phyloP scores from a whole-genome alignment of 2,329 filamentous ascomycete species.

The Torrubiella hemipterigena region DNA sequence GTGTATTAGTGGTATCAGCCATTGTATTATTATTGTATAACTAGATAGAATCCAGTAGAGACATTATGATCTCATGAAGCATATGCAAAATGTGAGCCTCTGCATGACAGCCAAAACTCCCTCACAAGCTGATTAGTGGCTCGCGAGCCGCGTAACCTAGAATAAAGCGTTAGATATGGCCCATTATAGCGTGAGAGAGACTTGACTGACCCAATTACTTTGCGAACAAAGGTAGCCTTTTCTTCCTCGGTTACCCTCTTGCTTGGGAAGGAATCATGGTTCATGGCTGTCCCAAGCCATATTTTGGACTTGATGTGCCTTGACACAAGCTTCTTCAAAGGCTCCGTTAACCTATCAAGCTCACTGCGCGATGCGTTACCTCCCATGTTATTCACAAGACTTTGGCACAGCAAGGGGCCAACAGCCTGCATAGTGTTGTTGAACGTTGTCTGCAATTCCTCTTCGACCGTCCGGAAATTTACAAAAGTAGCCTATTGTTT shows the following conservation, averaged over 20 bases:
- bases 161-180: no score
- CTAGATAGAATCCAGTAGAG: background rate
- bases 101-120: conserved; percentile 61
- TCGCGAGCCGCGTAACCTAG: conserved; percentile 49
- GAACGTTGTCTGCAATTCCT: conserved; percentile 18
- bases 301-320: conserved; percentile 41
- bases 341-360: conserved; percentile 58
- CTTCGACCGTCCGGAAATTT: conserved; percentile 2
- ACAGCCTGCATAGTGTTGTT: conserved; percentile 42
- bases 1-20: conserved; percentile 1
- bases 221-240: conserved; percentile 53
- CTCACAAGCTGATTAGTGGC: conserved; percentile 55
- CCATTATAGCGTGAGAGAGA: no score
- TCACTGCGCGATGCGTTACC: conserved; percentile 61
- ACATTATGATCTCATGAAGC: conserved; percentile 28
- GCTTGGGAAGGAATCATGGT: conserved; percentile 43
- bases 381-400: conserved; percentile 52
- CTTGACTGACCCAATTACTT: conserved; percentile 45
- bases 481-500: conserved; percentile 5
- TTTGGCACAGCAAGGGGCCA: conserved; percentile 47
- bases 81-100: conserved; percentile 50
- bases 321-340: conserved; percentile 55
- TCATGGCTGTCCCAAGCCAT: conserved; percentile 52
- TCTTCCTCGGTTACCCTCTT: conserved; percentile 46
- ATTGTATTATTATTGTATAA: background rate